Percentiles rank a stretch among this genome's conserved stretches.
Evolutionary conservation across 306 rosid species (phyloP).

Genomic region (Rubus parviflorus): DNA sequence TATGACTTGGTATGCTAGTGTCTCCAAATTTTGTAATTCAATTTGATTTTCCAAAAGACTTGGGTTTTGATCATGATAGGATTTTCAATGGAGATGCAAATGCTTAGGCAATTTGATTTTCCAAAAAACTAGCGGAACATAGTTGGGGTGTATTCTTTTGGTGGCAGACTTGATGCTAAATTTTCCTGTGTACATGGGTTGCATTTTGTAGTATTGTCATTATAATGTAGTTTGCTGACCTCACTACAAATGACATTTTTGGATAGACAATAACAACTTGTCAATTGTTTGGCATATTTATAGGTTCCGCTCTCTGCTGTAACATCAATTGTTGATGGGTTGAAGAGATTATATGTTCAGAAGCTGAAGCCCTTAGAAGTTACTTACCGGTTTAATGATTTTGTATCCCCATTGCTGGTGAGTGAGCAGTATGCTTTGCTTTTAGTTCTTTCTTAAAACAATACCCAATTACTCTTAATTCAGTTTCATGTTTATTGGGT

Average conservation of each 20-base stretch:
- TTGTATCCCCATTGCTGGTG: slow-evolving; percentile 78
- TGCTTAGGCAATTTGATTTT: no score
- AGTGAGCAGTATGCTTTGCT: slow-evolving; percentile 25
- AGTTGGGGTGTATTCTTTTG: background rate
- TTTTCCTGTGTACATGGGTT: background rate
- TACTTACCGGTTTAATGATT: slow-evolving; percentile 71
- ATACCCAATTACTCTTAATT: background rate
- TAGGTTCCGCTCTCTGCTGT: slow-evolving; percentile 77
- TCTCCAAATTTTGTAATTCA: background rate
- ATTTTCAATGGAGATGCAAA: background rate
- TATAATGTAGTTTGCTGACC: background rate
- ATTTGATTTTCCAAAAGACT: background rate
- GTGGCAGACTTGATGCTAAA: background rate
- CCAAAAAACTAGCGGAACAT: background rate
- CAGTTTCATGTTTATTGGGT: background rate
- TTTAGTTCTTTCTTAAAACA: slow-evolving; percentile 2
- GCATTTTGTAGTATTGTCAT: background rate
- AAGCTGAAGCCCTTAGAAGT: slow-evolving; percentile 95
- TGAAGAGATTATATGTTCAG: slow-evolving; percentile 79
- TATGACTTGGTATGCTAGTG: background rate
- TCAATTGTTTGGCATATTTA: slow-evolving; percentile 7
- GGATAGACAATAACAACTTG: background rate
- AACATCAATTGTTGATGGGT: slow-evolving; percentile 84
- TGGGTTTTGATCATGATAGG: background rate
- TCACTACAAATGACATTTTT: background rate